These are phyloP conservation scores for Colletotrichum cordylinicola DNA, from an alignment of 2,329 filamentous ascomycete species.

Conservation along the genomic window DNA sequence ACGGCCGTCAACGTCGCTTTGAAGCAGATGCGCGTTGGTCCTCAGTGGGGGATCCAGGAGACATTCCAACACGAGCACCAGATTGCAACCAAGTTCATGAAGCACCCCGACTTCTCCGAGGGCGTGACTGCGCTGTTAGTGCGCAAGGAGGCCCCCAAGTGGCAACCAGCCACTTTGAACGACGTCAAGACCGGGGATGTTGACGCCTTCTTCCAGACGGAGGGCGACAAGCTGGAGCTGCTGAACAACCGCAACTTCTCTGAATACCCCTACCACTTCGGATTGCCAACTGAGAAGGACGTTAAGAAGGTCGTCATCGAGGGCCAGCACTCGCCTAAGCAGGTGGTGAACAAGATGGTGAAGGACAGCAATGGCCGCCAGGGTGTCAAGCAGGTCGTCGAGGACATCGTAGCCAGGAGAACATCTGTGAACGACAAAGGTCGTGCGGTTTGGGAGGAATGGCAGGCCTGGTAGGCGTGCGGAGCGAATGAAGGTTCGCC, in stretches of 20 bases:
- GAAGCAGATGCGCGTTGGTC: slow-evolving; percentile 79
- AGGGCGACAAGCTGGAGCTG: slow-evolving; percentile 58
- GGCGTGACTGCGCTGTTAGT: slow-evolving; percentile 86
- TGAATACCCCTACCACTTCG: slow-evolving; percentile 75
- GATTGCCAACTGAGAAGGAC: slow-evolving; percentile 75
- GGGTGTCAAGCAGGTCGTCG: slow-evolving; percentile 71
- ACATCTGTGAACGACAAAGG: slow-evolving; percentile 53
- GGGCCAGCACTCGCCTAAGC: slow-evolving; percentile 48
- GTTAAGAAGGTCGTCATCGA: slow-evolving; percentile 51
- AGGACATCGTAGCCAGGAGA: slow-evolving; percentile 71
- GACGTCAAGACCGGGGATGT: slow-evolving; percentile 62
- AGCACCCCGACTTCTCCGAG: slow-evolving; percentile 87
- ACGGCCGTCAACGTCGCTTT: slow-evolving; percentile 86
- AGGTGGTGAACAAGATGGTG: slow-evolving; percentile 70
- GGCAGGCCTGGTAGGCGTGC: background rate
- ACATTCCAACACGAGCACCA: slow-evolving; percentile 86
- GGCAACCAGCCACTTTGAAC: slow-evolving; percentile 77
- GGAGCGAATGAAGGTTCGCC: background rate
- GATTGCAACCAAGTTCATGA: slow-evolving; percentile 89
- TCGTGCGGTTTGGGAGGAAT: slow-evolving; percentile 42
- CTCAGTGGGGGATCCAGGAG: slow-evolving; percentile 79
- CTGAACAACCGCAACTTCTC: slow-evolving; percentile 68
- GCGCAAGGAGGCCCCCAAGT: slow-evolving; percentile 72
- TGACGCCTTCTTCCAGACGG: slow-evolving; percentile 71
- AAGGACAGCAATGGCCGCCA: slow-evolving; percentile 66